Conservation (phyloP, 2,329 filamentous ascomycete species). For the Albifimbria verrucaria region DNA sequence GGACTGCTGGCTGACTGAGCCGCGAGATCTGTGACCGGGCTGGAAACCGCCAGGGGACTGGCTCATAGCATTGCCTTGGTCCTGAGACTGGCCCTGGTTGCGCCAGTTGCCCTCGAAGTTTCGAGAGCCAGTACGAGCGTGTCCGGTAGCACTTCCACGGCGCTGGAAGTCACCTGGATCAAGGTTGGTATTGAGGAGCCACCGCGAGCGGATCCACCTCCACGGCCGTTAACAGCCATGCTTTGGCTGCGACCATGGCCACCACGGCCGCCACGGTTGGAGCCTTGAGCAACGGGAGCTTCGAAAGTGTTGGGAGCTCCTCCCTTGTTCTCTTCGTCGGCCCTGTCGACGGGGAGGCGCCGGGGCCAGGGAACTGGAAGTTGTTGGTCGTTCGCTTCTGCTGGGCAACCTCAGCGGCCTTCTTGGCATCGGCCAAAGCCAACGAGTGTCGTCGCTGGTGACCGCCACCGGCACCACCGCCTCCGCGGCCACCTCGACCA, state of each 20-base stretch:
- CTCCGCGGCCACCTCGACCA: conserved; percentile 69
- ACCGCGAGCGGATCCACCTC: conserved; percentile 66
- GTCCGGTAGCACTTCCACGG: conserved; percentile 66
- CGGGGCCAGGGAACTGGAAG: conserved; percentile 89
- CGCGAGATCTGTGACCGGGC: conserved; percentile 83
- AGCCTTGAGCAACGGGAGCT: conserved; percentile 34
- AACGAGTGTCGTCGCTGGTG: conserved; percentile 94
- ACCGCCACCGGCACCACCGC: conserved; percentile 55
- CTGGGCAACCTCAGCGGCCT: conserved; percentile 93
- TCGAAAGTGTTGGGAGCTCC: conserved; percentile 21
- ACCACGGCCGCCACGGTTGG: conserved; percentile 53
- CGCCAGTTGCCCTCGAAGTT: conserved; percentile 99
- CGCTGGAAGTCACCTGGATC: conserved; percentile 63
- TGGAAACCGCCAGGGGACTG: conserved; percentile 78
- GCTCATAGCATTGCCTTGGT: conserved; percentile 42
- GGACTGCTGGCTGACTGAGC: conserved; percentile 78
- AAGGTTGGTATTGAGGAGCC: conserved; percentile 50
- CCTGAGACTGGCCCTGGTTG: conserved; percentile 68
- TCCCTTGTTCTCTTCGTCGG: conserved; percentile 44
- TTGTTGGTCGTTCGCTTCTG: conserved; percentile 92
- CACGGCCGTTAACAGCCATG: conserved; percentile 74
- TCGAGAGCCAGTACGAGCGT: conserved; percentile 78
- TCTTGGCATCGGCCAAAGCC: conserved; percentile 92
- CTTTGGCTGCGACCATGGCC: conserved; percentile 81
- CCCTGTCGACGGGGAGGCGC: conserved; percentile 60